Conservation (phyloP, 805 yeast species). For the Lipomyces yamadae region DNA sequence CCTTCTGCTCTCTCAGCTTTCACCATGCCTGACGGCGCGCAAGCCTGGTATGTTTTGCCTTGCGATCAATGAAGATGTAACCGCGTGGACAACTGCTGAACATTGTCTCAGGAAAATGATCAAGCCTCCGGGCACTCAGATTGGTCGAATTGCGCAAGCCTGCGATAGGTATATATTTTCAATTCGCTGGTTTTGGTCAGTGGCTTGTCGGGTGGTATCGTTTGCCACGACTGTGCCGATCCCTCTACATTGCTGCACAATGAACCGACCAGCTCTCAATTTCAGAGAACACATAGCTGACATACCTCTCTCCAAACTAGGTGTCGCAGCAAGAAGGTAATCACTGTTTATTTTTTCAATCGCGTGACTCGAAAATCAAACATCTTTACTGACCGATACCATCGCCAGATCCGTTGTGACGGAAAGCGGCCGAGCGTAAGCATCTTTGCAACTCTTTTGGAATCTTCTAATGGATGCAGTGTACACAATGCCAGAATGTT, state of each 20-base stretch:
- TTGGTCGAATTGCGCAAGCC: conserved; percentile 82
- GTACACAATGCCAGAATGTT: conserved; percentile 80
- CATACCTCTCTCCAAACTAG: background rate
- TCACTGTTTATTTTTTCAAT: background rate
- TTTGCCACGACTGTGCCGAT: background rate
- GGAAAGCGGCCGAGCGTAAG: conserved; percentile 55
- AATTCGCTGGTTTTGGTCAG: background rate
- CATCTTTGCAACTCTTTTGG: background rate
- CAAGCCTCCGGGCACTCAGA: conserved; percentile 67
- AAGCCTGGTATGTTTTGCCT: conserved; percentile 44
- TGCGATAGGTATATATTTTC: conserved; percentile 71
- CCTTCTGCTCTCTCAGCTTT: background rate
- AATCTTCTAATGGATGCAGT: conserved; percentile 44
- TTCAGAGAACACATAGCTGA: background rate
- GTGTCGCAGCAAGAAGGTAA: conserved; percentile 36
- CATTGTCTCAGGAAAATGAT: conserved; percentile 55
- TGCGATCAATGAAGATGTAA: background rate
- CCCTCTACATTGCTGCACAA: background rate
- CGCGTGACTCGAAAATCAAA: background rate
- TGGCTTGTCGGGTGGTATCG: background rate
- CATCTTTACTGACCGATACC: conserved; percentile 12
- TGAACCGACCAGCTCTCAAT: background rate
- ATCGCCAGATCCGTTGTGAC: conserved; percentile 59
- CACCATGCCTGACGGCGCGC: conserved; percentile 50
- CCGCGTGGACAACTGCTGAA: conserved; percentile 2